Base-by-base conservation (phyloP, 352 stramenopile species). In the Aphanomyces euteiches region DNA sequence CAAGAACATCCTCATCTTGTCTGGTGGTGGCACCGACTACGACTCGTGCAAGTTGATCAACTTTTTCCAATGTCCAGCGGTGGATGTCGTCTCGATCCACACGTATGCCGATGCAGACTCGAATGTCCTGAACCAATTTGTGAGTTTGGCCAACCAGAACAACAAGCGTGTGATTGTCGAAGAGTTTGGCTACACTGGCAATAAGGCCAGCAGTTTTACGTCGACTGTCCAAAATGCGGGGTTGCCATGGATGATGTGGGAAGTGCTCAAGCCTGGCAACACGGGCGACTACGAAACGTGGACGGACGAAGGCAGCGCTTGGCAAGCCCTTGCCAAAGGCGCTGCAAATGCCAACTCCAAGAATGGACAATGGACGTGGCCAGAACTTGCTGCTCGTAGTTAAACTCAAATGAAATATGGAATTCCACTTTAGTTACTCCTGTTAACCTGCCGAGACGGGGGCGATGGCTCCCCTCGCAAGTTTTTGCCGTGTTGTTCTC, bases 151-250 rank as follows among this genome's bases (percentile, higher is more conserved):
- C 47, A 36, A 37, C 6, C n/a, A 41, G 47, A 15, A 67, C 60
- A 57, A 67, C n/a, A 67, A 67, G 47, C 60, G 60, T 15, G 28
- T 67, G 38, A 58, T 67, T 37, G 45, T 67, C 54, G 60, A 67
- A 67, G 60, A 67, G 47, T 67, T 67, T 56, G 60, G 60, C 15
- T 37, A 37, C 47, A 37, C 17, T 2, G n/a, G 37, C n/a, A 67
- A 57, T 10, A 67, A 67, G 28, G 60, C 60, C 19, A 56, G 28
- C 8, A 41, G 28, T 13, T 41, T 54, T 37, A 57, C 37, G 8
- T 15, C n/a, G 3, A 41, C 37, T 15, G 28, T 41, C 8, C 45
- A 67, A 19, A 37, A 19, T 7, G 17, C 28, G 19, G 60, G 60
- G 4, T 13, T 67, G 28, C 60, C 60, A 37, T 67, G 60, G 60